Conservation (phyloP, 176 grass and related monocot genomes). For the Ensete glaucum region DNA sequence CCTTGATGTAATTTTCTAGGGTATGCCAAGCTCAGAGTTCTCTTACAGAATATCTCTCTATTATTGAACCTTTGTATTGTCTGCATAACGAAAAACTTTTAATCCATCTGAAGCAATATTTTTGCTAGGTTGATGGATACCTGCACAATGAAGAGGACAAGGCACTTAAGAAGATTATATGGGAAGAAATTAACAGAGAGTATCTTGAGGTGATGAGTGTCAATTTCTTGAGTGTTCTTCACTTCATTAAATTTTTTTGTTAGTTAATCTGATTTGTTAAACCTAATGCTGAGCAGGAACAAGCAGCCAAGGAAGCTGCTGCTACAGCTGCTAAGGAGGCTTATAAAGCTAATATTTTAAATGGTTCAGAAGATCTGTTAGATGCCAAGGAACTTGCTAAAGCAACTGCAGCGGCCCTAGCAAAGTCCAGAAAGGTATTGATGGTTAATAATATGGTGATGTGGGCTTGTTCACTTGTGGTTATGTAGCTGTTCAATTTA, state of each 20-base stretch:
- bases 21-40: too few species aligned
- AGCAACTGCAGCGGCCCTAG: conserved; percentile 10
- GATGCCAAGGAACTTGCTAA: conserved; percentile 40
- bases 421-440: conserved; percentile 16
- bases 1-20: not conserved
- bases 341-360: conserved; percentile 3
- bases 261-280: conserved; percentile 1
- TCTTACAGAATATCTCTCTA: not conserved
- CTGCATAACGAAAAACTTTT: not conserved
- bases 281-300: conserved; percentile 43
- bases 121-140: conserved; percentile 58
- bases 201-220: conserved; percentile 69
- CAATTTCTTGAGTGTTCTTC: not conserved
- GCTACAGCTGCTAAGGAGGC: conserved; percentile 46
- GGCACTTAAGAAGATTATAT: conserved; percentile 76
- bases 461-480: not conserved
- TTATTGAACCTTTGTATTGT: not conserved
- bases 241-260: not conserved
- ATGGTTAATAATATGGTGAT: too few species aligned
- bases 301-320: conserved; percentile 75
- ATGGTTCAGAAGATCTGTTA: conserved; percentile 35
- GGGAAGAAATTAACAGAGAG: conserved; percentile 98
- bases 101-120: not conserved
- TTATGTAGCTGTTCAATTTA: not conserved
- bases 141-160: conserved; percentile 87